Percentiles rank a stretch among this genome's conserved stretches.
phyloP scores from a whole-genome alignment of 2,329 filamentous ascomycete species.

The Ascochyta viciae-villosae region DNA sequence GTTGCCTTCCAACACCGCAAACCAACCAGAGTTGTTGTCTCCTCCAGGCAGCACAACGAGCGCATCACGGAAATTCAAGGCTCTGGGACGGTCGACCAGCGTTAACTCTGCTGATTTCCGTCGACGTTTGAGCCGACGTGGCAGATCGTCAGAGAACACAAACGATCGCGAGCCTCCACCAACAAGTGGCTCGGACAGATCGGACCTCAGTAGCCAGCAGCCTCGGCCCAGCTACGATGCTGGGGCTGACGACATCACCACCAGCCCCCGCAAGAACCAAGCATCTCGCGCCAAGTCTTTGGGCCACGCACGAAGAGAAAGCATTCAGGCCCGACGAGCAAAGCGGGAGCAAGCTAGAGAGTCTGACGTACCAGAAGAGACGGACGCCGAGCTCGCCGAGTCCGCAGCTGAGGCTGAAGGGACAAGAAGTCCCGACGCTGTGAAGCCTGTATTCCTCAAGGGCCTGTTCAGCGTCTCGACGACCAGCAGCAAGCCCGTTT shows the following conservation, averaged over 20 bases:
- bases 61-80: conserved; percentile 67
- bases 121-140: conserved; percentile 65
- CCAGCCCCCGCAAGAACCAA: conserved; percentile 39
- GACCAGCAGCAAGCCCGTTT: conserved; percentile 88
- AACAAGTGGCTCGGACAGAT: conserved; percentile 82
- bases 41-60: conserved; percentile 67
- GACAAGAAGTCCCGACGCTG: conserved; percentile 72
- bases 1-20: conserved; percentile 62
- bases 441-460: conserved; percentile 95
- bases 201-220: conserved; percentile 58
- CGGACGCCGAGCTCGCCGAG: conserved; percentile 75
- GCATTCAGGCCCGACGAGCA: conserved; percentile 84
- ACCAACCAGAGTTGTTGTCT: conserved; percentile 79
- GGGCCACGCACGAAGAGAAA: conserved; percentile 87
- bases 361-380: conserved; percentile 87
- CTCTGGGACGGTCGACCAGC: conserved; percentile 84
- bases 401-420: conserved; percentile 60
- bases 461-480: conserved; percentile 97
- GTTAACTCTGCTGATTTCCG: conserved; percentile 88
- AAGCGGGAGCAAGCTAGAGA: conserved; percentile 75
- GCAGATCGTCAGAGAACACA: conserved; percentile 61
- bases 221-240: conserved; percentile 56
- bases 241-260: conserved; percentile 58
- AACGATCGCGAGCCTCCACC: conserved; percentile 67
- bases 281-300: conserved; percentile 78